A percentile compares a stretch with the other conserved stretches of the same genome.
Evolutionary conservation across 2,329 filamentous ascomycete species (phyloP).

Genomic region (Magnaporthales sp.): DNA sequence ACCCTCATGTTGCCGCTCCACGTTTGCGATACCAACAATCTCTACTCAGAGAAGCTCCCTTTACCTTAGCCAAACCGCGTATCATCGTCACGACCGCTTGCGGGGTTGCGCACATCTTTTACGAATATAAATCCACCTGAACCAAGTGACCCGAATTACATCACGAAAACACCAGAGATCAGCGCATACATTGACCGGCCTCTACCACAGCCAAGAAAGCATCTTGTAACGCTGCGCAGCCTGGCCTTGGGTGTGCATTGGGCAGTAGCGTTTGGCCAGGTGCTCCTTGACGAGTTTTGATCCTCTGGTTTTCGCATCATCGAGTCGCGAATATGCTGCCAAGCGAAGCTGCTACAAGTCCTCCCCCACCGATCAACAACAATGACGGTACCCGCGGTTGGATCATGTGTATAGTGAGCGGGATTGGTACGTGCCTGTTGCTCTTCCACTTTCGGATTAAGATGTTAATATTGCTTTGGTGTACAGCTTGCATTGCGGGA

Average conservation of each 20-base stretch:
- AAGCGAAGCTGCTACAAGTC: neutral
- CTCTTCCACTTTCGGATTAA: neutral
- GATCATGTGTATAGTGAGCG: slow-evolving; percentile 84
- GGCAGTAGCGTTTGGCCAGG: neutral
- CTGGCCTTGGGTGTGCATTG: neutral
- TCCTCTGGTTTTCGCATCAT: neutral
- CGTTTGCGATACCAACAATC: neutral
- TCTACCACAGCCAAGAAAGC: neutral
- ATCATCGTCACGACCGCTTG: neutral
- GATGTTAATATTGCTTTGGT: slow-evolving; percentile 1
- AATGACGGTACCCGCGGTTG: slow-evolving; percentile 61
- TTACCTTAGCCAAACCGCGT: neutral
- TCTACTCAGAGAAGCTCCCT: neutral
- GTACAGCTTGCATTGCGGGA: slow-evolving; percentile 59
- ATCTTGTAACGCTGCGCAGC: neutral
- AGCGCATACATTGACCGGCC: neutral
- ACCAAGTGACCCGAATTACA: neutral
- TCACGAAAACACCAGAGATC: neutral
- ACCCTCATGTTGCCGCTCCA: neutral
- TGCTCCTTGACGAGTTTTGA: neutral
- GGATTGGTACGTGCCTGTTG: slow-evolving; percentile 43
- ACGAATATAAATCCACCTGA: neutral
- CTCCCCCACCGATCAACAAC: neutral
- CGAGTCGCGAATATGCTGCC: neutral
- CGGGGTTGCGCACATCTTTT: neutral